phyloP scores from a whole-genome alignment of 495 filamentous ascomycete species.

The Hypoxylon perforatum region DNA sequence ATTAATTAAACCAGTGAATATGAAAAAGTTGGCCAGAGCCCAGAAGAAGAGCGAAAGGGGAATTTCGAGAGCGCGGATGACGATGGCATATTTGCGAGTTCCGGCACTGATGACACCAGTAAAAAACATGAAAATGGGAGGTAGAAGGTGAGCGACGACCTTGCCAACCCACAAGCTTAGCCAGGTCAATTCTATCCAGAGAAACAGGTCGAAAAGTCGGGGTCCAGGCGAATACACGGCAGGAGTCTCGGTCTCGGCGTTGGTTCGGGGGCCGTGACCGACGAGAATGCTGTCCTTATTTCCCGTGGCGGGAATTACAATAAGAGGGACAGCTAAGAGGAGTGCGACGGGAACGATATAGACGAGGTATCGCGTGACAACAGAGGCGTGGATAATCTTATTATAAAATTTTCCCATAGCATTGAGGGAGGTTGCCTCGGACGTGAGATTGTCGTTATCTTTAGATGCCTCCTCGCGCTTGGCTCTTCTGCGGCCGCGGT shows the following conservation, averaged over 20 bases:
- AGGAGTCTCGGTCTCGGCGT: constrained; percentile 34
- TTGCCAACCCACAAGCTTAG: constrained; percentile 88
- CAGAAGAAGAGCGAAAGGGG: constrained; percentile 90
- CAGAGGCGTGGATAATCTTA: constrained; percentile 84
- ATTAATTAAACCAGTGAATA: constrained; percentile 74
- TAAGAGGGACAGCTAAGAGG: constrained; percentile 81
- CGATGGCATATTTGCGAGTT: constrained; percentile 89
- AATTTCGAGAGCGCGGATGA: constrained; percentile 82
- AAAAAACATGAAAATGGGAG: constrained; percentile 84
- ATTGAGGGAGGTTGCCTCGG: constrained; percentile 72
- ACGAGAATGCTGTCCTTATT: constrained; percentile 51
- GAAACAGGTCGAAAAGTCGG: constrained; percentile 78
- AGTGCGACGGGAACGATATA: constrained; percentile 84
- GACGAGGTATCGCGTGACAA: constrained; percentile 87
- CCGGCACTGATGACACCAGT: constrained; percentile 91
- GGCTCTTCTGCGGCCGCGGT: constrained; percentile 67
- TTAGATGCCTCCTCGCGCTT: constrained; percentile 57
- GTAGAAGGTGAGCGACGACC: constrained; percentile 80
- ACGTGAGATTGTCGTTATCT: constrained; percentile 65
- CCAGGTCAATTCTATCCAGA: constrained; percentile 95
- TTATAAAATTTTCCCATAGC: constrained; percentile 88
- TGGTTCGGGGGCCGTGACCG: constrained; percentile 41
- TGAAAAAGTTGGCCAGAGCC: constrained; percentile 80
- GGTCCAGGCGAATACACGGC: constrained; percentile 72
- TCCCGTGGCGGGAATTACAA: constrained; percentile 70